Evolutionary conservation across 2,329 filamentous ascomycete genomes (phyloP), one percentile per base, ranked within the genome.

Genomic region (Colletotrichum liaoningense): DNA sequence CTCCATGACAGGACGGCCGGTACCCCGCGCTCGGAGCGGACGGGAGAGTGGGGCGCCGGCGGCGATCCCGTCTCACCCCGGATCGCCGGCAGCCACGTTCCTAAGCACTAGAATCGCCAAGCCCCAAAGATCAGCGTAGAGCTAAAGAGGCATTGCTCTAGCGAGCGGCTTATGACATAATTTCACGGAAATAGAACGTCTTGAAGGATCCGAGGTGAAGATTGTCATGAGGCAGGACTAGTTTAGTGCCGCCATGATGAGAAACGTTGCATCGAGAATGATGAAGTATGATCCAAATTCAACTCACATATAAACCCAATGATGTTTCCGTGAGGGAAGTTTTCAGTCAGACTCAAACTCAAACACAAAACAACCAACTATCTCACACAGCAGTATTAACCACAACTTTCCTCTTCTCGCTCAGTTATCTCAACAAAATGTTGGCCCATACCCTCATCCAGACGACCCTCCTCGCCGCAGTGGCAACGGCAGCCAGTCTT

Each of bases 101-200:
- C 68, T 67, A 59, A 62, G 69, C 63, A 57, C 56, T 67, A 67
- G 22, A 5, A 68, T 49, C 35, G 26, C 49, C 63, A 57, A 67
- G 63, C 62, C 42, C 42, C 42, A 49, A 49, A n/a, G 42, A 49
- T 49, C 42, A 49, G 42, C 42, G 42, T 7, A 49, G 42, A 8
- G 19, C 42, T 49, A 49, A 49, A 49, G 42, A n/a, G 19, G 42
- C 42, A 9, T 19, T 49, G 19, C 42, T 49, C 42, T 49, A n/a
- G 42, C 19, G 42, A 49, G 16, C 42, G 42, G 42, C 42, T 19
- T 11, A 49, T 49, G 42, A 49, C 42, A 49, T 49, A 49, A 49
- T n/a, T 9, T 11, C 42, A 49, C 42, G 42, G 16, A 49, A 49
- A n/a, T 49, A 49, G 42, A 49, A 49, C 19, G 16, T 49, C 42